Base-by-base conservation (phyloP, 192 early-diverging fungal species). In the Coemansia sp. region DNA sequence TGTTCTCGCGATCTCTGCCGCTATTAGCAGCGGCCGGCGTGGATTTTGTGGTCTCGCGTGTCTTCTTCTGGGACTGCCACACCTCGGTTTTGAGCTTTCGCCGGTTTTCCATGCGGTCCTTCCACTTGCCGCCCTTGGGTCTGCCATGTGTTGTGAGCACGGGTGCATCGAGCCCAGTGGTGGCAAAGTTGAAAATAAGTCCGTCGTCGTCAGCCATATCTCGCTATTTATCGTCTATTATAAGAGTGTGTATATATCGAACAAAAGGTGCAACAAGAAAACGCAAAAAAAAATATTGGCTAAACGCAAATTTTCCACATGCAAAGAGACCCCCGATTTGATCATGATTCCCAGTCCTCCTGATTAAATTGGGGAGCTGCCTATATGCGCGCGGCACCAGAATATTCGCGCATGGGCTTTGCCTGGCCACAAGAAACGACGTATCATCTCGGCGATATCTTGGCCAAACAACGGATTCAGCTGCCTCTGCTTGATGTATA, bases 191-290 rank as follows among this genome's bases (percentile, higher is more conserved):
- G 36, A 93, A 67, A 59, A 91, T 69, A 27, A 92, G 64, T 7
- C 88, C 90, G 72, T 92, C 92, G 77, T 90, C 90, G 67, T 88
- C 69, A 31, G 65, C 85, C 86, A 88, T 88, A 51, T 66, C 33
- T 44, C 62, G 48, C 31, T 40, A 39, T 29, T 59, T 11, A 33
- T 44, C 41, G 53, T 33, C 53, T 54, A 48, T 21, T 60, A 37
- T 3, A 16, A 24, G 45, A 31, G 35, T n/a, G 21, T 48, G 21
- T 27, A 60, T 37, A 62, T 17, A 45, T n/a, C 11, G 29, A 51
- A 50, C 36, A 36, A 39, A 68, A 68, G 16, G 34, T 11, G 16
- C 16, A 11, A 31, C 14, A 21, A 42, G 45, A n/a, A 13, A 57
- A 21, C 27, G 11, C 11, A 36, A 67, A 33, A 33, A 69, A 62